phyloP scores from a whole-genome alignment of 768 basidiomycete genomes.

The Tulasnella sp. region DNA sequence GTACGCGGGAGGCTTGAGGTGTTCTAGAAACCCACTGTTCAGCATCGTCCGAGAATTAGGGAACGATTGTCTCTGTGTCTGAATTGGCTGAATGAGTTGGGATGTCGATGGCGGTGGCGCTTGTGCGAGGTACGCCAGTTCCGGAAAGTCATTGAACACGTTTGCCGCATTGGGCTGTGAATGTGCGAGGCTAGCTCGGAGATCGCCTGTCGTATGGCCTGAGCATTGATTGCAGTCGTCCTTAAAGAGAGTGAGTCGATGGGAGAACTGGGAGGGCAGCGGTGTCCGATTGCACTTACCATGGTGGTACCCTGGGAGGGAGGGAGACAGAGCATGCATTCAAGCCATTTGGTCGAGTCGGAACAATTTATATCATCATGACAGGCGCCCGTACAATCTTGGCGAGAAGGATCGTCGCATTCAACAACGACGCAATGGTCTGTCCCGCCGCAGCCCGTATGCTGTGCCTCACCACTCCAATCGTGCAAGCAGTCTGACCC shows the following conservation, averaged over 20 bases:
- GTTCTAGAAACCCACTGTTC: not conserved
- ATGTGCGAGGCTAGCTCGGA: not conserved
- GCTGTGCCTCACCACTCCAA: not conserved
- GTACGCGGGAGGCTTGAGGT: not conserved
- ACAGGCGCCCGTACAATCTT: not conserved
- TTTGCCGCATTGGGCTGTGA: not conserved
- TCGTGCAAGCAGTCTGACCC: not conserved
- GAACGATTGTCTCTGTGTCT: not conserved
- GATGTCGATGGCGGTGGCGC: not conserved
- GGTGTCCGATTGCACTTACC: not conserved
- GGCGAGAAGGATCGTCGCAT: not conserved
- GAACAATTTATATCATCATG: not conserved
- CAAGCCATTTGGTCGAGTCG: not conserved
- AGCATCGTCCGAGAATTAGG: not conserved
- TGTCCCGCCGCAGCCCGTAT: not conserved
- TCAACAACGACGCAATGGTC: not conserved
- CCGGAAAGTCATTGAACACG: not conserved
- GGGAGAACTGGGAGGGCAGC: not conserved
- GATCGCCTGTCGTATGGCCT: not conserved
- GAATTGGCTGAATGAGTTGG: not conserved
- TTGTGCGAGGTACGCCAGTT: not conserved
- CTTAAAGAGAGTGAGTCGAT: not conserved
- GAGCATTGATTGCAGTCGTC: not conserved
- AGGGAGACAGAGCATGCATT: not conserved
- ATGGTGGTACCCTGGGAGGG: not conserved